Base-by-base conservation (phyloP, 306 rosid species). In the Rosa lucieae region DNA sequence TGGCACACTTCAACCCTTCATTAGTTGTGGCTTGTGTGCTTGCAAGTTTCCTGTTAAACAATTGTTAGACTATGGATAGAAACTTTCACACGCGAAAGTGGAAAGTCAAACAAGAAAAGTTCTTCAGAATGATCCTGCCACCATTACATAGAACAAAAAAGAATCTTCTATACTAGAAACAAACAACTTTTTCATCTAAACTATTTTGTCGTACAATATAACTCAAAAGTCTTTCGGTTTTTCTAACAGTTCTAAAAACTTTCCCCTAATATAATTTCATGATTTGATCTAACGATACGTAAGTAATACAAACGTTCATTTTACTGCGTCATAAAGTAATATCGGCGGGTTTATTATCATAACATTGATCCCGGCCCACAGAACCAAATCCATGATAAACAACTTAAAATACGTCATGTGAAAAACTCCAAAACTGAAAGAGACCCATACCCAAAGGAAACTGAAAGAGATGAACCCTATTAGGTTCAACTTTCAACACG, bases 1-100 rank as follows among this genome's bases (percentile, higher is more conserved):
- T 89, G 3, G 98, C 98, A 59, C 98, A 92, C 67, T 90, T 94
- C 37, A 94, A 83, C 10, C 91, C 93, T 6, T 86, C 94, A 13
- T 87, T 85, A 43, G 56, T 69, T 0, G 84, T 76, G 5, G 82
- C 72, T 77, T 84, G 85, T 0, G 89, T 87, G 81, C 89, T 89
- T 63, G 74, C 79, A 46, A 94, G 75, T 37, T 94, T 94, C 92
- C 98, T 94, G 85, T 72, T 74, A 29, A 53, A 21, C 17, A 12
- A 56, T 9, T 56, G n/a, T 51, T 15, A 56, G 29, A 8, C 62
- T 55, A 20, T 55, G 9, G 20, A 56, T 6, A 15, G 2, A 65
- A 67, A 8, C 67, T 23, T 20, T 68, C 51, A 0, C 26, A 68
- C 32, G 48, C 51, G 2, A 20, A 10, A 69, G 10, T 68, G 8